Evolutionary conservation across 2,329 filamentous ascomycete species (phyloP), one percentile per base, ranked within the genome.

Genomic region (Colletotrichum simmondsii): DNA sequence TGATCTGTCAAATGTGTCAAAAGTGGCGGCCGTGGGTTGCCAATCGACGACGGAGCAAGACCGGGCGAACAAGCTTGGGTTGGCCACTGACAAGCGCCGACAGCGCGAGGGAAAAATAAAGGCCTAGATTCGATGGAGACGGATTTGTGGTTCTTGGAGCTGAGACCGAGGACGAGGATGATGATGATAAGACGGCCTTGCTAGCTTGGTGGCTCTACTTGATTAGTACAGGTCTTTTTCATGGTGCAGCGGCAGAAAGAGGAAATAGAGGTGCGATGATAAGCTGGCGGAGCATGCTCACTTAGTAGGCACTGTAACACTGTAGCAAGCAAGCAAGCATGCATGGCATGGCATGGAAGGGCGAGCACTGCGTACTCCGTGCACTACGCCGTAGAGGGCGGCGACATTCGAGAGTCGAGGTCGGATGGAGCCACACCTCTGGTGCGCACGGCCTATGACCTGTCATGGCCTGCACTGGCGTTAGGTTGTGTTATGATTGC

Each of bases 211-310:
- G 46, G 30, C 42, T 42, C 37, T 42, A 19, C 37, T 19, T 42
- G 14, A n/a, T 49, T 53, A 53, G 28, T 53, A 28, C 14, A 8
- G 22, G 22, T 32, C 12, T n/a, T 35, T 35, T 49, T n/a, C 49
- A 10, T 14, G 61, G 7, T 24, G 28, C 28, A 63, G 26, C 22
- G 28, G 30, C 61, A 58, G 53, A 42, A 69, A 46, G 60, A 32
- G 26, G 53, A 52, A 69, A 68, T 57, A 57, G 35, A 54, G 37
- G 64, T 71, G 58, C 65, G 28, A 53, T 37, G 69, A 72, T 63
- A 68, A 72, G 65, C 58, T 68, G 42, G 37, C 58, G 52, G 11
- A 7, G 64, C 57, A 53, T 49, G 16, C 37, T 42, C 37, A 42
- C 37, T 42, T 42, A 35, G 32, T 35, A 35, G 37, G 37, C 19